These are phyloP conservation scores for Leersia perrieri DNA, from an alignment of 176 grass and related monocot genomes.

Conservation along the genomic window DNA sequence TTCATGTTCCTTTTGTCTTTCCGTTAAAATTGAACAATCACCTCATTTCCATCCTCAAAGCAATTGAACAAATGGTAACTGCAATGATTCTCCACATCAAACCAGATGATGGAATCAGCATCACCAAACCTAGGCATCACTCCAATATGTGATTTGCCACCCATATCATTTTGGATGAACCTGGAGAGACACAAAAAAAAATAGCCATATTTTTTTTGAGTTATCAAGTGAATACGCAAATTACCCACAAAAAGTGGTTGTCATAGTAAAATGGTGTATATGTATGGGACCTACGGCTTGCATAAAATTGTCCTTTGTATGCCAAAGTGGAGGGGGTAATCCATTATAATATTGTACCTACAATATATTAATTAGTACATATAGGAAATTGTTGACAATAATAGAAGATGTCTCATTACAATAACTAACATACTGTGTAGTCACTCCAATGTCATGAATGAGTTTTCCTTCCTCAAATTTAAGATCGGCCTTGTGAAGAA, in stretches of 20 bases:
- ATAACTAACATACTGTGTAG: not conserved
- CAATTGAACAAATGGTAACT: conserved; percentile 50
- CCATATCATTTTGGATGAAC: conserved; percentile 34
- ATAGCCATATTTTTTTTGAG: not conserved
- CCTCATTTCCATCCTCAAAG: conserved; percentile 53
- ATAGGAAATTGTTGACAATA: not conserved
- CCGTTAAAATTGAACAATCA: conserved; percentile 1
- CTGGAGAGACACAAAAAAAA: conserved; percentile 30
- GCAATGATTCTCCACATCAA: conserved; percentile 42
- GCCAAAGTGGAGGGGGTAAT: conserved; percentile 41
- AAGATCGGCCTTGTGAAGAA: conserved; percentile 58
- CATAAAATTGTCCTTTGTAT: not conserved
- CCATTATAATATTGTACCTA: conserved; percentile 52
- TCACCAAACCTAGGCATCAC: conserved; percentile 52
- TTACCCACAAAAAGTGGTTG: not conserved
- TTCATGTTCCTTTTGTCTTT: too few relatives aligned
- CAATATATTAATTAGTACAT: not conserved
- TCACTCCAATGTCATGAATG: conserved; percentile 42
- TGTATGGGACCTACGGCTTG: conserved; percentile 22
- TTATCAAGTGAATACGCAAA: not conserved
- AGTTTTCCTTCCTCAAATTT: too few relatives aligned
- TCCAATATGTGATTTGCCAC: conserved; percentile 34
- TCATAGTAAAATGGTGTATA: not conserved
- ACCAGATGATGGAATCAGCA: conserved; percentile 43
- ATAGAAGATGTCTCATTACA: not conserved